Evolutionary conservation across 768 basidiomycete genomes (phyloP), one percentile per base, ranked within the genome.

Genomic region (Amanita thiersii): DNA sequence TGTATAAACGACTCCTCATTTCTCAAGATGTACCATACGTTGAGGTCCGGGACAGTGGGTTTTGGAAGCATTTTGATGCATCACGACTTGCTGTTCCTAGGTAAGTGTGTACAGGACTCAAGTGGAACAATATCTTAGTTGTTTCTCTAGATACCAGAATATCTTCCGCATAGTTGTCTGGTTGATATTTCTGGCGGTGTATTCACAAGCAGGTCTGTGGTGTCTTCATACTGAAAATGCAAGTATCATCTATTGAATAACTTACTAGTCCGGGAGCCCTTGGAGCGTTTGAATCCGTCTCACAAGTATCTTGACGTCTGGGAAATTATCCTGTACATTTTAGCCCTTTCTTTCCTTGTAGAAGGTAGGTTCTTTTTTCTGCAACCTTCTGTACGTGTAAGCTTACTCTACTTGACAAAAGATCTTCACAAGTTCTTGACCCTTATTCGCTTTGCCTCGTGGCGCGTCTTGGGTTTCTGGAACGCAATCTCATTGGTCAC

Each of bases 401-500:
- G 10, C 10, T 32, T 12, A 11, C 19, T 8, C 10, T 18, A 7
- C 19, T 34, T 5, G 6, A 18, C 29, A 21, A 37, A 33, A 14
- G 35, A 7, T 5, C 40, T 37, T 24, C 5, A 15, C 0, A 45
- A 90, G 87, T 68, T 86, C 41, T 79, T 69, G 53, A 77, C 80
- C 54, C 71, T 86, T 1, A 63, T 92, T 14, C 67, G 75, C 2
- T 80, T 90, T 49, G 82, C 82, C 24, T 81, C 86, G 10, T 86
- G 79, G 72, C 73, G 79, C n/a, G 81, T 86, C 2, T 77, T 92
- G 52, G 75, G 75, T 11, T 90, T 89, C 56, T 90, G 87, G 89
- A 77, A 74, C 43, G 50, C 73, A 19, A 65, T 89, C 31, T 73
- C 79, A 9, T 68, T 88, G 44, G 52, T 81, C 10, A 94, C 87